Conservation (phyloP, 495 filamentous ascomycete genomes). For the Aspergillus nanangensis region DNA sequence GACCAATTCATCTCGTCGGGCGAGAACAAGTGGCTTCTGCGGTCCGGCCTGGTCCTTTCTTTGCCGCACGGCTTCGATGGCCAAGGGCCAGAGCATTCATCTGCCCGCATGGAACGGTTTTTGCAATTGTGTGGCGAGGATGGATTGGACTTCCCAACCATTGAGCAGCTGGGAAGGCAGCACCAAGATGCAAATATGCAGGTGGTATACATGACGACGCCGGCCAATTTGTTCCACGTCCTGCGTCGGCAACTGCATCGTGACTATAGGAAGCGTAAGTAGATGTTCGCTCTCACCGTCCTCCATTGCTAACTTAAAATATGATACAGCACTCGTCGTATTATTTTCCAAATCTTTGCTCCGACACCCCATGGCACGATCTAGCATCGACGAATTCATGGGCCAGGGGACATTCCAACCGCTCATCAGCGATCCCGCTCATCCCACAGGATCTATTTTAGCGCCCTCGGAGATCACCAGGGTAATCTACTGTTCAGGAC, state of each 20-base stretch:
- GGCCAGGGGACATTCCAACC: slow-evolving; percentile 76
- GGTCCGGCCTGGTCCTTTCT: slow-evolving; percentile 89
- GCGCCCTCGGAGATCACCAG: slow-evolving; percentile 68
- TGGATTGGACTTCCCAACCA: slow-evolving; percentile 81
- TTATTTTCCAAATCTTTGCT: slow-evolving; percentile 91
- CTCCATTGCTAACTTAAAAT: not conserved
- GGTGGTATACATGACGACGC: slow-evolving; percentile 78
- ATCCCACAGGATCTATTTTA: slow-evolving; percentile 55
- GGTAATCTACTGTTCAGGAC: slow-evolving; percentile 81
- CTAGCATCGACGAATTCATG: slow-evolving; percentile 75
- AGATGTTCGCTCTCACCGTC: not conserved
- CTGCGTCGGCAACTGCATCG: slow-evolving; percentile 84
- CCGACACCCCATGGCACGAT: slow-evolving; percentile 80
- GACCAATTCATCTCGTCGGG: slow-evolving; percentile 98
- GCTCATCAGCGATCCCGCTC: slow-evolving; percentile 78
- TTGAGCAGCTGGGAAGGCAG: slow-evolving; percentile 83
- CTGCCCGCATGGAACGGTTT: slow-evolving; percentile 83
- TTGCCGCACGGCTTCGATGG: slow-evolving; percentile 97
- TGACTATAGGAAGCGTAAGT: slow-evolving; percentile 86
- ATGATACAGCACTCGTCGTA: slow-evolving; percentile 61
- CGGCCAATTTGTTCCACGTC: slow-evolving; percentile 82
- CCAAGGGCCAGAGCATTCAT: slow-evolving; percentile 94
- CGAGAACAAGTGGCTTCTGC: slow-evolving; percentile 97
- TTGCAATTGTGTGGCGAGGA: slow-evolving; percentile 89
- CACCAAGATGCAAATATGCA: slow-evolving; percentile 96